Evolutionary conservation across 2,329 filamentous ascomycete species (phyloP).

Genomic region (Metarhizium album): DNA sequence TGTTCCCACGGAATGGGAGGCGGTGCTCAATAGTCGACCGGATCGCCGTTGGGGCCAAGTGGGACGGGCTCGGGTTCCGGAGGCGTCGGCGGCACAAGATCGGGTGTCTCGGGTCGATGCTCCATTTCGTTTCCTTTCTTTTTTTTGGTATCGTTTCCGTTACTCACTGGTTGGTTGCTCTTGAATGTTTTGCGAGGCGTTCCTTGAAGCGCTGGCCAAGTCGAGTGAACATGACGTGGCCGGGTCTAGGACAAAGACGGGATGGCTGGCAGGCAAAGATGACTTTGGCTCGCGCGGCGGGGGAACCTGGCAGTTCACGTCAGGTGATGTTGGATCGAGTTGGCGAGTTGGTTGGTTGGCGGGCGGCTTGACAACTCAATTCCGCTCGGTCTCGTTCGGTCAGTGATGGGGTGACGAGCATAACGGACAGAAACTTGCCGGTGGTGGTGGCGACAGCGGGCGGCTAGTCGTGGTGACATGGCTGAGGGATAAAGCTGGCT

Average conservation of each 20-base stretch:
- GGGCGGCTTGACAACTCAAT: too few relatives aligned
- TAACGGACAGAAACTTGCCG: too few relatives aligned
- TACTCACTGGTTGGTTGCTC: background rate
- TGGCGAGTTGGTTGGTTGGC: too few relatives aligned
- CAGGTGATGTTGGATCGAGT: background rate
- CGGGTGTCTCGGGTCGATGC: constrained; percentile 21
- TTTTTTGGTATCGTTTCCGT: background rate
- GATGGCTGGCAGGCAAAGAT: background rate
- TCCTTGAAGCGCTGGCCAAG: too few relatives aligned
- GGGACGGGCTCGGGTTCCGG: constrained; percentile 14
- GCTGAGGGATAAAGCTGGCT: too few relatives aligned
- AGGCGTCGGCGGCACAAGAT: constrained; percentile 19
- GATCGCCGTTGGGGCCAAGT: constrained; percentile 9
- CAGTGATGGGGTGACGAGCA: background rate
- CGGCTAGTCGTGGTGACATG: too few relatives aligned
- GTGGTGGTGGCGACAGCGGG: too few relatives aligned
- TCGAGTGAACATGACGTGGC: background rate
- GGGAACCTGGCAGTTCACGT: background rate
- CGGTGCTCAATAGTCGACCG: constrained; percentile 17
- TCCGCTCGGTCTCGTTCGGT: too few relatives aligned
- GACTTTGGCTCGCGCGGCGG: background rate
- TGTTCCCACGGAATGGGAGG: background rate
- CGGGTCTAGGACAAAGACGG: background rate
- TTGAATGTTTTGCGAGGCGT: too few relatives aligned
- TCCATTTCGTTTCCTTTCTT: background rate